Base-by-base conservation (phyloP, 2,329 filamentous ascomycete species). In the Myriosclerotinia curreyana region DNA sequence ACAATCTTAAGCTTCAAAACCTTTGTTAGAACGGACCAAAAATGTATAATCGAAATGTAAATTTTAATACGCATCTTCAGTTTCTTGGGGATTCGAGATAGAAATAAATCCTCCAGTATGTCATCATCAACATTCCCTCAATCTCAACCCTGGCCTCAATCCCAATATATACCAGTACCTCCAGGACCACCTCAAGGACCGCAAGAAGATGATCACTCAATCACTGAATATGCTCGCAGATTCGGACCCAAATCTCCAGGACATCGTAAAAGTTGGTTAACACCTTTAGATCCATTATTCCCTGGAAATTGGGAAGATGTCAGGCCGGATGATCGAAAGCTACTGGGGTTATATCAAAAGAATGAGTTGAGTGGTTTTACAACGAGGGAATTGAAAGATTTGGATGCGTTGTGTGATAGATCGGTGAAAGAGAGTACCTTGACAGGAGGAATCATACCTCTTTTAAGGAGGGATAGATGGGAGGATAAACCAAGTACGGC, bases 301-400 rank as follows among this genome's bases (percentile, higher is more conserved):
- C 55, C 55, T 14, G 5, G 34, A 0, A 22, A 25, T 36, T 58
- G 55, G 42, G 42, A 48, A 3, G 20, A 58, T 48, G 1, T 17
- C 6, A 34, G 6, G 9, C 7, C 3, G 14, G 25, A 46, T 36
- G 42, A 48, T 58, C n/a, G 28, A 22, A 48, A 17, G 15, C 17
- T 11, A 14, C 34, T 5, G 54, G 28, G 28, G 28, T 12, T 3
- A 8, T 58, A 58, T 22, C 55, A 58, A 9, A 36, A 7, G 44
- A n/a, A 46, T 2, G 42, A 48, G 20, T 7, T 58, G 7, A 15
- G 25, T 12, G 1, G 8, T 6, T 58, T 58, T 7, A 58, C 55
- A 0, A 36, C 55, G 28, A 58, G 55, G n/a, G 55, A 58, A 12
- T 14, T 58, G 55, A 58, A 58, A 22, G 55, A 58, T 58, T 34